Evolutionary conservation across 1,284 basidiomycete species (phyloP), one percentile per base, ranked within the genome.

Genomic region (Tylopilus orsonianus): DNA sequence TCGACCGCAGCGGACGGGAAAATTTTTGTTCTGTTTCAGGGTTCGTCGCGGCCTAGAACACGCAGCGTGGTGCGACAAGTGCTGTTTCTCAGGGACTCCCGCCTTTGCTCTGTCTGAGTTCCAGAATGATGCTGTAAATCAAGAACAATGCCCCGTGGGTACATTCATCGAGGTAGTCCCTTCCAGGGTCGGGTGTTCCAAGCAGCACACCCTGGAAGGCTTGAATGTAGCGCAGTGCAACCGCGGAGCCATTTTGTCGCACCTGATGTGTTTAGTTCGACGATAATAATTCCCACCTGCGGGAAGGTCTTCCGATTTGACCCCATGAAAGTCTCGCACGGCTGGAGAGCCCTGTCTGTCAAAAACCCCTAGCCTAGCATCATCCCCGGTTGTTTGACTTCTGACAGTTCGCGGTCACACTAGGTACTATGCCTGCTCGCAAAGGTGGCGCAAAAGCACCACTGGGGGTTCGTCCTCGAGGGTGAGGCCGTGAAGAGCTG

Each of bases 41-140:
- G 53, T 29, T 18, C 37, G 52, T 47, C 35, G 30, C 48, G 56
- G 40, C 27, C 35, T 24, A 19, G 37, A 40, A 45, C 58, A 58
- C 39, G 26, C 48, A 24, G n/a, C n/a, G n/a, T n/a, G n/a, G n/a
- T n/a, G n/a, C n/a, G n/a, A n/a, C n/a, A n/a, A n/a, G n/a, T n/a
- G n/a, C 20, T 4, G 19, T 41, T 48, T 52, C 53, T 30, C 43
- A 38, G 51, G 38, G 36, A 22, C 14, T 30, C 18, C n/a, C 36
- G 14, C 27, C 18, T 24, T 36, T 24, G 5, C 8, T 40, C 30
- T 22, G 30, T 24, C 12, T 9, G 33, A 23, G 14, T 24, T 26
- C 10, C 26, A 3, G 3, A 24, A 22, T 16, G n/a, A n/a, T n/a
- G n/a, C n/a, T n/a, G n/a, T 27, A 45, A 26, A 2, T 5, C 12